Base-by-base conservation (phyloP, 352 stramenopile species). In the Phytophthora crassamura region DNA sequence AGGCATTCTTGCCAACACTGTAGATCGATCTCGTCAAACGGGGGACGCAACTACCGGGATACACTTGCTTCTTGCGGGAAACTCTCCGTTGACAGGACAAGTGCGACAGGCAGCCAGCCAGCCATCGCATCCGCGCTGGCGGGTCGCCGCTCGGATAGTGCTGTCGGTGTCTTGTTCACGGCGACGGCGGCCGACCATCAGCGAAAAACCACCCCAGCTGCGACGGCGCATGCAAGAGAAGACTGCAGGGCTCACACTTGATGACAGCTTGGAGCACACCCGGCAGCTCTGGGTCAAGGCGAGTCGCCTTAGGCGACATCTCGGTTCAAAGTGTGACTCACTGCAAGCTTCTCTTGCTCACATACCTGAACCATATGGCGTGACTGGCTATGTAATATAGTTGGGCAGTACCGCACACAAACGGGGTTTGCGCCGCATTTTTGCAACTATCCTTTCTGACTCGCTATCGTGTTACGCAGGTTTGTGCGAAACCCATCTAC, bases 81-180 rank as follows among this genome's bases (percentile, higher is more conserved):
- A 1, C 22, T 25, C 22, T 25, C 22, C 22, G 22, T 4, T 25
- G 1, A 3, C 1, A 25, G 22, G 22, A 25, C 22, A 25, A 25
- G 45, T 65, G 57, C 57, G 57, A 65, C 57, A 65, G 39, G 18
- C 39, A 15, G 9, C 36, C 55, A 64, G 56, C 56, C 46, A 58
- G n/a, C 36, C 36, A 59, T 5, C 20, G 34, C 14, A 28, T 50
- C 56, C 36, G 56, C 56, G 43, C 55, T 42, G 55, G 58, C 28
- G 46, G n/a, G 30, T 67, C 41, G 59, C 61, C 33, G 40, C 20
- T 34, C 51, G 59, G 59, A 67, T 67, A 67, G 59, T 67, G 42
- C 50, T 62, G 16, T 11, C 28, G 35, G 52, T 25, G 22, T 25
- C 50, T 67, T 67, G 35, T 62, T 41, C 59, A 60, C 34, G 32